Conservation (phyloP, 169 alveolate species). For the Miamiensis avidus region DNA sequence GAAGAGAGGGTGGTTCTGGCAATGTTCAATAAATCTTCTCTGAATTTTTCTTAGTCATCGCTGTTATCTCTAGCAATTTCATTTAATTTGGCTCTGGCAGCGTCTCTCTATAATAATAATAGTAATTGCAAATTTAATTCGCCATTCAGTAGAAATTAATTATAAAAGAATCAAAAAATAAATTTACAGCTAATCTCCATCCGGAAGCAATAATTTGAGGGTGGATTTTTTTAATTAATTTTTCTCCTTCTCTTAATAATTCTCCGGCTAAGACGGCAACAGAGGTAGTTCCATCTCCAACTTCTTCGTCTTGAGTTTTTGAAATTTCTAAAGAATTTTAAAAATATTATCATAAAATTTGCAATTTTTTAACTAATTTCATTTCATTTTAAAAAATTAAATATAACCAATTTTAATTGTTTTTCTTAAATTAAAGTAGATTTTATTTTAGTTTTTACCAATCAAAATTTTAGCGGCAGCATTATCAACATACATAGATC, state of each 20-base stretch:
- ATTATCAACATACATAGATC: slow-evolving; percentile 97
- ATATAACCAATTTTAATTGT: not conserved
- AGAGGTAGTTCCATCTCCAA: slow-evolving; percentile 90
- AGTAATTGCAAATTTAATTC: no score
- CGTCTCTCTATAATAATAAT: slow-evolving; percentile 47
- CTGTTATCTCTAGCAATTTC: slow-evolving; percentile 86
- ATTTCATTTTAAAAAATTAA: no score
- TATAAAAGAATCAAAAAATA: no score
- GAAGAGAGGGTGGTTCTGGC: slow-evolving; percentile 99
- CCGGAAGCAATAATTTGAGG: slow-evolving; percentile 94
- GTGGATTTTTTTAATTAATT: slow-evolving; percentile 92
- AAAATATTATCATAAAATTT: not conserved
- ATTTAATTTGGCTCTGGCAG: slow-evolving; percentile 89
- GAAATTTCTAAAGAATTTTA: slow-evolving; percentile 35
- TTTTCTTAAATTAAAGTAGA: no score
- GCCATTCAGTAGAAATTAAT: no score
- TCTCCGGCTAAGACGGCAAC: slow-evolving; percentile 90
- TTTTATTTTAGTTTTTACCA: slow-evolving; percentile 83
- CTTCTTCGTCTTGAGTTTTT: slow-evolving; percentile 83
- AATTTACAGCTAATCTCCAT: slow-evolving; percentile 31
- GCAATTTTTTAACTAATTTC: no score
- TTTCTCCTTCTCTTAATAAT: slow-evolving; percentile 85
- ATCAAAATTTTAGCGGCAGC: slow-evolving; percentile 99
- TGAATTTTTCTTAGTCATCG: slow-evolving; percentile 80
- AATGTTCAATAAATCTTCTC: slow-evolving; percentile 92